Conservation (phyloP, 108 stramenopile genomes). For the Discostella stelligeroides region DNA sequence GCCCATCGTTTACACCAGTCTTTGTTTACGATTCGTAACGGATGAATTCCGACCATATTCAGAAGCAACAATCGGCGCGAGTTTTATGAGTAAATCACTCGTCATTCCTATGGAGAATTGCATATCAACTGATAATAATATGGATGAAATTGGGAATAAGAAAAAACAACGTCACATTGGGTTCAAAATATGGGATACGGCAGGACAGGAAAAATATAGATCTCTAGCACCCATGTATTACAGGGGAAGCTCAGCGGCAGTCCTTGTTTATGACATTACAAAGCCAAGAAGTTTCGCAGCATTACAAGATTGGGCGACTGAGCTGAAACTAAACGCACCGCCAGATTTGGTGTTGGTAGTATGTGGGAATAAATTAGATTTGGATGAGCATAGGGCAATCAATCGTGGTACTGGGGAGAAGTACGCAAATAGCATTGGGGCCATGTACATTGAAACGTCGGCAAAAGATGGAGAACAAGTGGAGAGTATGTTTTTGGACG, state of each 20-base stretch:
- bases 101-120: not conserved
- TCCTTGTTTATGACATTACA: constrained; percentile 63
- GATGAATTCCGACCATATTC: constrained; percentile 57
- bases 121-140: not conserved
- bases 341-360: constrained; percentile 45
- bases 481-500: constrained; percentile 56
- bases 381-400: constrained; percentile 38
- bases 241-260: constrained; percentile 51
- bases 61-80: constrained; percentile 68
- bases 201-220: constrained; percentile 90
- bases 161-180: constrained; percentile 28
- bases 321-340: constrained; percentile 41
- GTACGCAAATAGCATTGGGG: constrained; percentile 59
- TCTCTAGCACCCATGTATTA: constrained; percentile 87
- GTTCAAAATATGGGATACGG: constrained; percentile 90
- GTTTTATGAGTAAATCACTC: constrained; percentile 55
- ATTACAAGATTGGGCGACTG: constrained; percentile 43
- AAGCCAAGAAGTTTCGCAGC: constrained; percentile 37
- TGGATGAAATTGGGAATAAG: not conserved
- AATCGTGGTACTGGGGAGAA: constrained; percentile 39
- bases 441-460: constrained; percentile 71
- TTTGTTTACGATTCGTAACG: constrained; percentile 58
- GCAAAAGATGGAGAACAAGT: constrained; percentile 73
- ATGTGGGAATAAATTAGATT: constrained; percentile 59
- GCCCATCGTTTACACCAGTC: constrained; percentile 8